Conservation (phyloP, 305 asterid genomes). For the Fraxinus floribunda region DNA sequence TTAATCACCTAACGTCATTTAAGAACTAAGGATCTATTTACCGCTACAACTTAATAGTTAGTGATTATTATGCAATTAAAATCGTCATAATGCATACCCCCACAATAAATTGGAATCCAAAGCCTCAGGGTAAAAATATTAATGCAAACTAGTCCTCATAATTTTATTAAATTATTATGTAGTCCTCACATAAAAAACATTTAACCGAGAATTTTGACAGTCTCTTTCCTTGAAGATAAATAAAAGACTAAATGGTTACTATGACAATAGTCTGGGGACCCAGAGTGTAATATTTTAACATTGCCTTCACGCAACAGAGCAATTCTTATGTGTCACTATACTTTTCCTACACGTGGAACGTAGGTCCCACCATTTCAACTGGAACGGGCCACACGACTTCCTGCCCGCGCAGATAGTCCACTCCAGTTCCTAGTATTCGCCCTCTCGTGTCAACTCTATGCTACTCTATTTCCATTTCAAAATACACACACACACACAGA, state of each 20-base stretch:
- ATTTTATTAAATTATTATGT: background rate
- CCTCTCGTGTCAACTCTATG: slow-evolving; percentile 28
- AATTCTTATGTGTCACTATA: slow-evolving; percentile 10
- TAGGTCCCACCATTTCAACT: background rate
- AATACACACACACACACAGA: slow-evolving; percentile 22
- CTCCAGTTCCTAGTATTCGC: background rate
- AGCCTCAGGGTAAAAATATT: background rate
- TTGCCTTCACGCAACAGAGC: background rate
- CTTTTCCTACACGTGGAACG: slow-evolving; percentile 16
- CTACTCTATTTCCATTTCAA: slow-evolving; percentile 32
- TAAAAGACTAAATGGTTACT: background rate
- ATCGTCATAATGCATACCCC: background rate
- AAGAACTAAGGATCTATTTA: background rate
- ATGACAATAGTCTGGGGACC: background rate
- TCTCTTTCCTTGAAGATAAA: background rate
- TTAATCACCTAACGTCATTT: background rate
- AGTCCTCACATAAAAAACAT: background rate
- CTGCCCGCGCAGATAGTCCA: slow-evolving; percentile 23
- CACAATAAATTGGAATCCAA: background rate
- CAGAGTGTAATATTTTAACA: background rate
- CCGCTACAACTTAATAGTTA: background rate
- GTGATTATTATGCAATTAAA: background rate
- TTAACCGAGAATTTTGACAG: background rate
- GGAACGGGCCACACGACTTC: background rate
- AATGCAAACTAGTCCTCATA: background rate